phyloP scores from a whole-genome alignment of 2,329 filamentous ascomycete species.

The Colletotrichum neosansevieriae region DNA sequence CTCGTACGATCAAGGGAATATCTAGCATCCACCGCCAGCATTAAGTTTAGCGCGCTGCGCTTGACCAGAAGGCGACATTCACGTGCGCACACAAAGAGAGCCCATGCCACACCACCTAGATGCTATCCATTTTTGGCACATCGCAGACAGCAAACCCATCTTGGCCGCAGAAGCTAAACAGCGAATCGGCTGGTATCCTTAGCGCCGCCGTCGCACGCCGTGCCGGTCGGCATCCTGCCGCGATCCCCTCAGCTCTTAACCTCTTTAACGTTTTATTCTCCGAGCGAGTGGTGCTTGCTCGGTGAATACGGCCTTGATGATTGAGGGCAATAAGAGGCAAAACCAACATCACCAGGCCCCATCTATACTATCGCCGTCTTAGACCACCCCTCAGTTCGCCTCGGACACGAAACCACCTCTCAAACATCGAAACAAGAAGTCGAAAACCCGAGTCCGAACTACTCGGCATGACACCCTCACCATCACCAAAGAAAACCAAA shows the following conservation, averaged over 20 bases:
- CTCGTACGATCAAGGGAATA: neutral
- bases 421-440: conserved; percentile 17
- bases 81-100: neutral
- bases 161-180: conserved; percentile 16
- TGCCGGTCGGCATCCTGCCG: neutral
- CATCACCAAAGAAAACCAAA: too few species aligned
- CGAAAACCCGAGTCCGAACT: conserved; percentile 29
- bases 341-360: neutral
- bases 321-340: neutral
- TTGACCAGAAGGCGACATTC: conserved; percentile 12
- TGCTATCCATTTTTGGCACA: neutral
- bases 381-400: neutral
- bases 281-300: too few species aligned
- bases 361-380: neutral
- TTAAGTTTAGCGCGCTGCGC: conserved; percentile 13
- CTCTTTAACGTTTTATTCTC: too few species aligned
- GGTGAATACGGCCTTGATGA: too few species aligned
- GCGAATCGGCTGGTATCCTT: neutral
- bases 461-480: conserved; percentile 28
- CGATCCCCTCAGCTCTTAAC: neutral
- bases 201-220: neutral
- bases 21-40: conserved; percentile 2
- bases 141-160: neutral
- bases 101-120: neutral
- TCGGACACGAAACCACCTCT: conserved; percentile 10